These are phyloP conservation scores for Boeremia lycopersici DNA, from an alignment of 2,329 filamentous ascomycete species.

Conservation along the genomic window DNA sequence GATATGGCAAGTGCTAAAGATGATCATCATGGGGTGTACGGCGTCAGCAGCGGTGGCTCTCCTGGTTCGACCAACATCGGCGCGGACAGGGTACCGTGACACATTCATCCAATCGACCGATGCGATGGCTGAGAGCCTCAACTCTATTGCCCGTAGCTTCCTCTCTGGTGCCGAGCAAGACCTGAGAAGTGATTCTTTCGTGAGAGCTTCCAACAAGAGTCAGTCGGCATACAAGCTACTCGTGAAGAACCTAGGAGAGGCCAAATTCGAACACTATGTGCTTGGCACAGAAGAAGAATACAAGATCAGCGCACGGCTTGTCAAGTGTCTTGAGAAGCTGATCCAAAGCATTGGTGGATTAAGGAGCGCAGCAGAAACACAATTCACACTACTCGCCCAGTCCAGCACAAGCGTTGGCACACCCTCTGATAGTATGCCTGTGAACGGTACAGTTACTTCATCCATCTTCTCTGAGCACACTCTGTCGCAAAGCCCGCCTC, in stretches of 20 bases:
- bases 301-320: constrained; percentile 76
- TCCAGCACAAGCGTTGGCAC: constrained; percentile 36
- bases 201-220: constrained; percentile 66
- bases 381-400: constrained; percentile 83
- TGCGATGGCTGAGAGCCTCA: constrained; percentile 79
- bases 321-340: constrained; percentile 82
- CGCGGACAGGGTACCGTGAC: constrained; percentile 72
- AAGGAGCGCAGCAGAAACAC: constrained; percentile 84
- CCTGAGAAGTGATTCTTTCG: constrained; percentile 69
- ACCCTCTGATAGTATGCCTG: constrained; percentile 17
- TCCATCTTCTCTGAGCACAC: constrained; percentile 32
- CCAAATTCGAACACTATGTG: constrained; percentile 87
- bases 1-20: constrained; percentile 70
- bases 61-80: constrained; percentile 77
- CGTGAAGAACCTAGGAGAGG: constrained; percentile 78
- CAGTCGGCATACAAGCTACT: constrained; percentile 71
- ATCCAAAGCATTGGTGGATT: constrained; percentile 90
- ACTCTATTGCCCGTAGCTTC: constrained; percentile 81
- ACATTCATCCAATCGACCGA: constrained; percentile 76
- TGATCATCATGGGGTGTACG: constrained; percentile 62
- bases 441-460: constrained; percentile 30
- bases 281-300: constrained; percentile 81
- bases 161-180: constrained; percentile 82
- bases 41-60: constrained; percentile 63
- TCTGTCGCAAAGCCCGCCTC: constrained; percentile 32